These are phyloP conservation scores for Coriaria nepalensis DNA, from an alignment of 306 rosid species.

Conservation along the genomic window DNA sequence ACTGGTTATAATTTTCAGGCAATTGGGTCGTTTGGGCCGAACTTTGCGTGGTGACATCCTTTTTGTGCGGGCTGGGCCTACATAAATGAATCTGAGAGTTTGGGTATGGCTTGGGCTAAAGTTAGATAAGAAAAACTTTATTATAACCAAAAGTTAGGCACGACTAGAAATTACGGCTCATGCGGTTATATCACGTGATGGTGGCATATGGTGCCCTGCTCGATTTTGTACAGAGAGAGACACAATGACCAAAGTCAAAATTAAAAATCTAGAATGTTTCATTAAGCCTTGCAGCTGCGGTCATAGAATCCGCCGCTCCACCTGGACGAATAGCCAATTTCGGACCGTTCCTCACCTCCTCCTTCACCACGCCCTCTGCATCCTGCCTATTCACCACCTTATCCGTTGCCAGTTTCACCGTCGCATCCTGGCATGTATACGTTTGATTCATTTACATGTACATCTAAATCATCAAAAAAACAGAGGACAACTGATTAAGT, in stretches of 20 bases:
- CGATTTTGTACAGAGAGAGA: too few relatives aligned
- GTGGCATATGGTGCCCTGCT: too few relatives aligned
- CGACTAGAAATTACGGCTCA: too few relatives aligned
- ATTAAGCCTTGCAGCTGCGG: constrained; percentile 57
- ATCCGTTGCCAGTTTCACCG: constrained; percentile 32
- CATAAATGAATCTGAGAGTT: too few relatives aligned
- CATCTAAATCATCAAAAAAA: background rate
- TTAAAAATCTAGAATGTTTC: constrained; percentile 23
- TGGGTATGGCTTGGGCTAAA: too few relatives aligned
- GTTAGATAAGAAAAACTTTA: too few relatives aligned
- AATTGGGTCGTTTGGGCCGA: background rate
- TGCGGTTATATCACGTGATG: too few relatives aligned
- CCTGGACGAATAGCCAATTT: constrained; percentile 26
- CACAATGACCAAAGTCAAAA: background rate
- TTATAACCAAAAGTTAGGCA: too few relatives aligned
- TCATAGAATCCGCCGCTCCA: constrained; percentile 56
- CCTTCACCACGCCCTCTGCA: constrained; percentile 45
- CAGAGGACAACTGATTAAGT: too few relatives aligned
- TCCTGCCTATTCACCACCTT: constrained; percentile 43
- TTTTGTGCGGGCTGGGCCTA: too few relatives aligned
- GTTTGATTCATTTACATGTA: background rate
- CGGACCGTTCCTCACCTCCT: constrained; percentile 52
- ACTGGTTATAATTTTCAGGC: background rate
- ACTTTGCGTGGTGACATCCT: too few relatives aligned
- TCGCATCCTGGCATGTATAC: constrained; percentile 26